Percentiles rank a stretch among this genome's conserved stretches.
These are phyloP conservation scores for Malus hybrid DNA, from an alignment of 331 rosid species.

Conservation along the genomic window DNA sequence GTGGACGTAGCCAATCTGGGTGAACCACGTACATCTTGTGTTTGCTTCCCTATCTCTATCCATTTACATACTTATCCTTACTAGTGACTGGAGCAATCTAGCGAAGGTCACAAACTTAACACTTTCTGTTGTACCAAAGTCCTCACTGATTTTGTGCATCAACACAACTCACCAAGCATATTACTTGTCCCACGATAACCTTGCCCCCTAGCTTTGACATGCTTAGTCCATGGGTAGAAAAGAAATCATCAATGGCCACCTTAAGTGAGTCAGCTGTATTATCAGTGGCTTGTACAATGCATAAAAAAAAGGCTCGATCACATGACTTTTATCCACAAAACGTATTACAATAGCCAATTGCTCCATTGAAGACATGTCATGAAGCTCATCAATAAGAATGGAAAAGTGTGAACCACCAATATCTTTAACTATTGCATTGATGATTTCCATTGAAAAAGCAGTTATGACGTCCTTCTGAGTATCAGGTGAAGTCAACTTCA, in stretches of 20 bases:
- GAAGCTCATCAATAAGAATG: neutral
- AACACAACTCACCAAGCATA: neutral
- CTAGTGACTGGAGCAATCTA: too few relatives aligned
- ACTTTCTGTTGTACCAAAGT: too few relatives aligned
- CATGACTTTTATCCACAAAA: neutral
- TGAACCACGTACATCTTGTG: too few relatives aligned
- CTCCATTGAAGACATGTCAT: neutral
- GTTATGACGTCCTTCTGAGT: neutral
- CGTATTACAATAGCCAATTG: slow-evolving; percentile 3
- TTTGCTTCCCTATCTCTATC: too few relatives aligned
- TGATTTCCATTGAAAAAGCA: neutral
- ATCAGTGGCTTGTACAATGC: neutral
- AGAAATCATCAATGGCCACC: neutral
- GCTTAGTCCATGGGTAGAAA: neutral
- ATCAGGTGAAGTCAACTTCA: neutral
- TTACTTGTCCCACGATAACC: neutral
- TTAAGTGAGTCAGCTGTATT: neutral
- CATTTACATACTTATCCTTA: too few relatives aligned
- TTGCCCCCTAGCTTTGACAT: neutral
- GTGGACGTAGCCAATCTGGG: too few relatives aligned
- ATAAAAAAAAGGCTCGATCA: neutral
- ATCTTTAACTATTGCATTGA: neutral
- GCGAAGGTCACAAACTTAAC: too few relatives aligned
- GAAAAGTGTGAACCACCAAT: neutral
- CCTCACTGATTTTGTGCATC: too few relatives aligned